Evolutionary conservation across 2,329 filamentous ascomycete genomes (phyloP), one percentile per base, ranked within the genome.

Genomic region (Phyllachora maydis): DNA sequence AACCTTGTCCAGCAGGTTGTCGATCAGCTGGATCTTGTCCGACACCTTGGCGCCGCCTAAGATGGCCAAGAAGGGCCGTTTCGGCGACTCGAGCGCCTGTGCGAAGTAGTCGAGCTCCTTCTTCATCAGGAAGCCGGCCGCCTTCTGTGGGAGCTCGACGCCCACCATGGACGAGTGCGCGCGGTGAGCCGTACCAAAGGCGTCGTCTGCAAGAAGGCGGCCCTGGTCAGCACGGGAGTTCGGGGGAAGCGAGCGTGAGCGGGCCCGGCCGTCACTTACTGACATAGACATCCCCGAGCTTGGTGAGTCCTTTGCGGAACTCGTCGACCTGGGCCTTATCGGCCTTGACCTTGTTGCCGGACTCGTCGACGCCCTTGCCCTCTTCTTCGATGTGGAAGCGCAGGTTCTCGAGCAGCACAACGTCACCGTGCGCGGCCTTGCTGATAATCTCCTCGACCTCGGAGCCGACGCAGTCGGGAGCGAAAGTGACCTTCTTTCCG

Each of bases 71-170:
- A 98, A 98, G 31, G 88, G 88, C 27, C 85, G 73, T 59, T 90
- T 65, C 31, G 88, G 88, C 40, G 65, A 70, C 61, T 98, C 88
- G 31, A 98, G 76, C 18, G 82, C 88, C 61, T 93, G 69, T 35
- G 88, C 88, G 47, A 98, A 98, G 72, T 98, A 98, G 48, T 98
- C 88, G 33, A 98, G 76, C 57, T 98, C 88, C 65, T 95, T 98
- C 76, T 98, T 98, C 65, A 98, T 82, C 43, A 98, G 71, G 72
- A 93, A 98, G 32, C 88, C 88, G 27, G 85, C 79, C 7, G 88
- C 88, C 64, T 92, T 93, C 52, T 95, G 81, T 38, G 85, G 83
- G 23, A 98, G 74, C 36, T 93, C 71, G 34, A 93, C 66, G 43
- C 88, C 88, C 41, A 98, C 88, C 88, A 98, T 98, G 51, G 85